These are phyloP conservation scores for Boletus sp. DNA, from an alignment of 1,284 basidiomycete species.

Conservation along the genomic window DNA sequence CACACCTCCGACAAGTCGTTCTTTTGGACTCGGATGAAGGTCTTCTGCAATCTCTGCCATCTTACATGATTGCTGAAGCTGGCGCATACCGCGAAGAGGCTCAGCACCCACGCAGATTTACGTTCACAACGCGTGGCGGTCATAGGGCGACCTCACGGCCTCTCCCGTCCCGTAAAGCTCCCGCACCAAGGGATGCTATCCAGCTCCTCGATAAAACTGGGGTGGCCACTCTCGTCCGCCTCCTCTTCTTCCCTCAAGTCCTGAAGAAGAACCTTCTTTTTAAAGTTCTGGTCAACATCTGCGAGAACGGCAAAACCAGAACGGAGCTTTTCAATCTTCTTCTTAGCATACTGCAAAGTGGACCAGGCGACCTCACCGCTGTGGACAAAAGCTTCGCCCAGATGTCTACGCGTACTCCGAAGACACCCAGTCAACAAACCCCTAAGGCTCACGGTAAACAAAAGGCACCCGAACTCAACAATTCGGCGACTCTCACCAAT, in stretches of 20 bases:
- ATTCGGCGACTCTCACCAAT: slow-evolving; percentile 53
- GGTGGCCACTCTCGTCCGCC: slow-evolving; percentile 85
- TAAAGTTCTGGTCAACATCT: slow-evolving; percentile 92
- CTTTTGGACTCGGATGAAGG: slow-evolving; percentile 84
- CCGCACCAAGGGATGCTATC: slow-evolving; percentile 79
- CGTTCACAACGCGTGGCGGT: slow-evolving; percentile 36
- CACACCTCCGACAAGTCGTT: slow-evolving; percentile 81
- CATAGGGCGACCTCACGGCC: slow-evolving; percentile 36
- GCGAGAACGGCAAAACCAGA: slow-evolving; percentile 92
- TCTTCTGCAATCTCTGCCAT: slow-evolving; percentile 76
- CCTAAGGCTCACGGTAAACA: slow-evolving; percentile 73
- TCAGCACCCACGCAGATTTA: slow-evolving; percentile 40
- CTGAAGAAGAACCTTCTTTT: slow-evolving; percentile 84
- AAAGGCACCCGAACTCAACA: slow-evolving; percentile 56
- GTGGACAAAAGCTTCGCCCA: slow-evolving; percentile 95
- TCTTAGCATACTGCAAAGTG: slow-evolving; percentile 91
- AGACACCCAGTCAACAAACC: slow-evolving; percentile 51
- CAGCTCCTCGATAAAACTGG: slow-evolving; percentile 92
- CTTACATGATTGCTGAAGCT: slow-evolving; percentile 82
- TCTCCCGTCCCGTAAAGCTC: slow-evolving; percentile 46
- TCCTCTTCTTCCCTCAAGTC: slow-evolving; percentile 96
- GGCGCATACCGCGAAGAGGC: slow-evolving; percentile 59
- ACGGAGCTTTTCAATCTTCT: slow-evolving; percentile 92
- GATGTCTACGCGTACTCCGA: slow-evolving; percentile 76
- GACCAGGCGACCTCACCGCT: slow-evolving; percentile 86